Conservation (phyloP, 2,329 filamentous ascomycete species). For the Raffaelea albimanens region DNA sequence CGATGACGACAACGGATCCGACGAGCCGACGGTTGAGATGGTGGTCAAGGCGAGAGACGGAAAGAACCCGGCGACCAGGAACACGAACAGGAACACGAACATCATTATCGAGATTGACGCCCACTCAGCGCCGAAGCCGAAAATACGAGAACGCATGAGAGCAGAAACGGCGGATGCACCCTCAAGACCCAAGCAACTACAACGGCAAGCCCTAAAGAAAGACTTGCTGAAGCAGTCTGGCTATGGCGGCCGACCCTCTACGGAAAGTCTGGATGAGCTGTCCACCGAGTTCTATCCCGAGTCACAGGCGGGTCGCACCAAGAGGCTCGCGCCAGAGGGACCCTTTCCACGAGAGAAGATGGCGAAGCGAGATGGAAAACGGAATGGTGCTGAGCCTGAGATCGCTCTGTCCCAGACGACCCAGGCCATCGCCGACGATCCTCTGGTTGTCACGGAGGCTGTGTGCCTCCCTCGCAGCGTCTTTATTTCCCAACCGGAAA, state of each 20-base stretch:
- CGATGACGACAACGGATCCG: neutral
- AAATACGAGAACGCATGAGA: conserved; percentile 5
- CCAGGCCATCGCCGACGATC: neutral
- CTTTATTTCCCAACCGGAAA: too few species aligned
- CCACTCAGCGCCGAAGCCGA: neutral
- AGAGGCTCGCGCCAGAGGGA: neutral
- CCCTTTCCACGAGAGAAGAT: too few species aligned
- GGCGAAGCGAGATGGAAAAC: too few species aligned
- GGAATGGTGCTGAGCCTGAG: too few species aligned
- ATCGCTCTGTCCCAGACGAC: neutral
- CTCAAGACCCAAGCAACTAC: neutral
- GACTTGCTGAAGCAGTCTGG: neutral
- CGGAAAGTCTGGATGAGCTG: conserved; percentile 10
- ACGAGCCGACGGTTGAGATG: too few species aligned
- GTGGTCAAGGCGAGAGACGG: too few species aligned
- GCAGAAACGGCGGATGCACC: too few species aligned
- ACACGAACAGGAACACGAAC: neutral
- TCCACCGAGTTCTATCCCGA: conserved; percentile 5
- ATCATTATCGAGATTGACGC: neutral
- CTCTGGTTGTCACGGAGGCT: conserved; percentile 2
- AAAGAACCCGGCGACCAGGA: neutral
- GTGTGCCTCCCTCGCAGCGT: conserved; percentile 2
- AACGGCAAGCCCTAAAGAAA: neutral
- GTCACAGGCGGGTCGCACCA: neutral
- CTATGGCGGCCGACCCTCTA: neutral